Conservation (phyloP, 2,329 filamentous ascomycete species). For the Beauveria pseudobassiana region DNA sequence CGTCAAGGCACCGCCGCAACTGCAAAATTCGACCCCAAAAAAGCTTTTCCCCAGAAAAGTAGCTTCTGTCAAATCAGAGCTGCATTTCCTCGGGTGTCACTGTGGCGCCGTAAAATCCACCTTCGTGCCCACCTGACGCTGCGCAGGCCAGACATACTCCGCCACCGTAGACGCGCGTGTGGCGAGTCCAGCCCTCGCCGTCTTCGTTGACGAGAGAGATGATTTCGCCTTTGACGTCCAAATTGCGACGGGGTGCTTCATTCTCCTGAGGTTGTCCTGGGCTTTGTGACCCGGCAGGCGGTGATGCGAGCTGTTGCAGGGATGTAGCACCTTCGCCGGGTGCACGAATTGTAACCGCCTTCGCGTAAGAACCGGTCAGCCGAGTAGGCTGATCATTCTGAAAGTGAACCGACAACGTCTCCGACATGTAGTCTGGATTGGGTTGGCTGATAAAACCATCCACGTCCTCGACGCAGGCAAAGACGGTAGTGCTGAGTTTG, state of each 20-base stretch:
- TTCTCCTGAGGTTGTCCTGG: neutral
- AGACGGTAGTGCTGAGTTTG: slow-evolving; percentile 33
- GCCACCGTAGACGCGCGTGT: slow-evolving; percentile 53
- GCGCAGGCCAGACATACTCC: slow-evolving; percentile 50
- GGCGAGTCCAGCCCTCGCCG: slow-evolving; percentile 46
- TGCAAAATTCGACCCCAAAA: neutral
- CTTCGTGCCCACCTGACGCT: slow-evolving; percentile 36
- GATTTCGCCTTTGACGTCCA: slow-evolving; percentile 43
- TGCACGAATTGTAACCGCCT: slow-evolving; percentile 29
- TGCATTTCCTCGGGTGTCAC: slow-evolving; percentile 46
- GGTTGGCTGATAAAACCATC: slow-evolving; percentile 40
- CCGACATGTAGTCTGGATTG: slow-evolving; percentile 41
- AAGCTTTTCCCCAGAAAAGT: neutral
- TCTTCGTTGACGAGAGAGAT: slow-evolving; percentile 40
- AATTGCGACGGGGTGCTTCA: slow-evolving; percentile 26
- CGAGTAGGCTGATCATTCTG: slow-evolving; percentile 25
- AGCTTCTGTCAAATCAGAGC: slow-evolving; percentile 15
- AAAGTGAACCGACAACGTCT: slow-evolving; percentile 22
- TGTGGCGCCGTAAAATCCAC: slow-evolving; percentile 46
- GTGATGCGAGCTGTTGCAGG: slow-evolving; percentile 32
- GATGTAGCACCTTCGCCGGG: slow-evolving; percentile 19
- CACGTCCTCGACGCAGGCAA: slow-evolving; percentile 35
- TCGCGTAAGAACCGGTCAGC: slow-evolving; percentile 36
- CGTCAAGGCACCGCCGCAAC: neutral
- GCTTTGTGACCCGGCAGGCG: slow-evolving; percentile 27